phyloP scores from a whole-genome alignment of 352 stramenopile genomes.

The Phytophthora litchii region DNA sequence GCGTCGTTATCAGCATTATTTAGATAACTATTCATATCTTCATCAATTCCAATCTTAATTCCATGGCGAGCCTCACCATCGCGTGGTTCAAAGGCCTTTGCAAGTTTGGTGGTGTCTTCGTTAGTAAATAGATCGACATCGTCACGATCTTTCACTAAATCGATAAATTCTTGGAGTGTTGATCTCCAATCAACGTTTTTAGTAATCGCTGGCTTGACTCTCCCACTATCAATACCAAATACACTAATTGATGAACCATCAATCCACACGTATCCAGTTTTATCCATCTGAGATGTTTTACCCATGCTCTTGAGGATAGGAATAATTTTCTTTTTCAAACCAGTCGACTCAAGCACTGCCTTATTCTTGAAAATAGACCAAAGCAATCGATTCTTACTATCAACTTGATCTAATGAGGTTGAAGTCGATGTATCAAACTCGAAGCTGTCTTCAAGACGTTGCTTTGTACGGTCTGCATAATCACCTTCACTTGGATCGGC shows the following conservation, averaged over 20 bases:
- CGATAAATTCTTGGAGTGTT: conserved; percentile 24
- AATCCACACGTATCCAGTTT: conserved; percentile 25
- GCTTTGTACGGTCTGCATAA: conserved; percentile 6
- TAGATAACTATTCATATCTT: conserved; percentile 19
- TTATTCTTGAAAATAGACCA: conserved; percentile 24
- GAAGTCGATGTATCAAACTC: conserved; percentile 18
- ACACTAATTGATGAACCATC: conserved; percentile 16
- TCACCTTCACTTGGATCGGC: conserved; percentile 6
- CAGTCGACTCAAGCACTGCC: conserved; percentile 13
- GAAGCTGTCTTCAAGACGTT: conserved; percentile 20
- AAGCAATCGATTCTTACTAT: conserved; percentile 17
- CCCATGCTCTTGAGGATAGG: conserved; percentile 16
- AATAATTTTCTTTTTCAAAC: conserved; percentile 24
- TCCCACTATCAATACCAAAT: conserved; percentile 17
- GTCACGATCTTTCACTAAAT: conserved; percentile 18
- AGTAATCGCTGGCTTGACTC: conserved; percentile 15
- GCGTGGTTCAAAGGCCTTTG: conserved; percentile 12
- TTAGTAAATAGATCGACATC: conserved; percentile 9
- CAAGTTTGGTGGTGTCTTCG: conserved; percentile 3
- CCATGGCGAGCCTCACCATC: conserved; percentile 18
- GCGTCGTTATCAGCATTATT: conserved; percentile 29
- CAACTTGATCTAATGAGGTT: conserved; percentile 12
- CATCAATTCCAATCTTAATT: conserved; percentile 20
- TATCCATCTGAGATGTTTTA: conserved; percentile 22
- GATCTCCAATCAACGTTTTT: conserved; percentile 20